Conservation (phyloP, 139 green algal species). For the Coelastrella sp. region DNA sequence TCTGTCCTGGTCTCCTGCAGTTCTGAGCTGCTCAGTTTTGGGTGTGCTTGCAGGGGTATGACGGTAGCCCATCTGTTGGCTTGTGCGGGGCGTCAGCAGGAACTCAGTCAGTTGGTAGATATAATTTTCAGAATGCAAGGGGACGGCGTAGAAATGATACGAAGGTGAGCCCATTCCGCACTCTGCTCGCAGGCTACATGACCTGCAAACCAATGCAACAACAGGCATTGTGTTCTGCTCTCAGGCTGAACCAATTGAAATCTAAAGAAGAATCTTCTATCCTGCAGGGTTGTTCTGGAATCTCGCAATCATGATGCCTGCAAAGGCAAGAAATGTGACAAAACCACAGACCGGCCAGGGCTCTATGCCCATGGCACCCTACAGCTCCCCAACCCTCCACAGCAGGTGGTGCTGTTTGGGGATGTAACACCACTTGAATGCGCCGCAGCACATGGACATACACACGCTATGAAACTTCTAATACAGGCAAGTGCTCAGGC, state of each 20-base stretch:
- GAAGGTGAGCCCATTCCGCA: conserved; percentile 2
- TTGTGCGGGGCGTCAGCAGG: conserved; percentile 1
- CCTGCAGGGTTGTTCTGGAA: conserved; percentile 21
- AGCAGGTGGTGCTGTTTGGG: conserved; percentile 27
- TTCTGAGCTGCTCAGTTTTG: not conserved
- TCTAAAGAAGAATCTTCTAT: not conserved
- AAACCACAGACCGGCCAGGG: not conserved
- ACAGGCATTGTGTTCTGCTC: not conserved
- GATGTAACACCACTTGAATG: conserved; percentile 39
- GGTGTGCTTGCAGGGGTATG: conserved; percentile 30
- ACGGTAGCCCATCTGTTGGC: conserved; percentile 40
- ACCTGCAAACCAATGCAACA: not conserved
- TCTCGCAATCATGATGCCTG: not conserved
- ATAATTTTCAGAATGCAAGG: conserved; percentile 25
- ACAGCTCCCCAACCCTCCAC: not conserved
- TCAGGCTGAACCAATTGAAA: not conserved
- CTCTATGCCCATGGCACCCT: conserved; percentile 34
- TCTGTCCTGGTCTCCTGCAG: not conserved
- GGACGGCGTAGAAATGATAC: conserved; percentile 6
- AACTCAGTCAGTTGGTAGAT: not conserved
- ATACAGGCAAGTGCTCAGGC: conserved; percentile 22
- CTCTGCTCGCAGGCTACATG: not conserved
- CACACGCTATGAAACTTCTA: conserved; percentile 37
- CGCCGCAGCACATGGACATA: conserved; percentile 45
- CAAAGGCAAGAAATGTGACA: conserved; percentile 17